A percentile compares a stretch with the other conserved stretches of the same genome.
phyloP scores from a whole-genome alignment of 352 stramenopile genomes.

The Globisporangium nodosum region DNA sequence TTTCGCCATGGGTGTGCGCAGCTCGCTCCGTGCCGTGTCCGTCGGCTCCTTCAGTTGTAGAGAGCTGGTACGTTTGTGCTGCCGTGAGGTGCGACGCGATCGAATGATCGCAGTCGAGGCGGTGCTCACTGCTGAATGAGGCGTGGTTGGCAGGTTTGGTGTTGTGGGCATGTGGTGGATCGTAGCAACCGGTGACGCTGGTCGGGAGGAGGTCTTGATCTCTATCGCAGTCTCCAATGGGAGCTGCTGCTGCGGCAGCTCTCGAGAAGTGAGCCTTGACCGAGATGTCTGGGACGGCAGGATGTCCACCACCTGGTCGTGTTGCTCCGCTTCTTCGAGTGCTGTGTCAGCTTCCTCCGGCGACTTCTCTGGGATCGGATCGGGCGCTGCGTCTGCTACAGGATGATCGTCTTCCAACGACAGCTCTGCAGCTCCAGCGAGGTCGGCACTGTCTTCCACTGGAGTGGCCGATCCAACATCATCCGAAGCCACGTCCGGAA shows the following conservation, averaged over 20 bases:
- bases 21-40: slow-evolving; percentile 2
- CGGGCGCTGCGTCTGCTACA: not conserved
- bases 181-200: not conserved
- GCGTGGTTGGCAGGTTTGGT: slow-evolving; percentile 7
- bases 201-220: not conserved
- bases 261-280: not conserved
- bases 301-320: slow-evolving; percentile 9
- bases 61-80: slow-evolving; percentile 20
- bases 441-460: not conserved
- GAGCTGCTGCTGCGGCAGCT: not conserved
- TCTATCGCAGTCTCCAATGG: not conserved
- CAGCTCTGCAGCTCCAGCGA: not conserved
- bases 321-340: slow-evolving; percentile 3
- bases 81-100: slow-evolving; percentile 23
- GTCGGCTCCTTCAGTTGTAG: slow-evolving; percentile 18
- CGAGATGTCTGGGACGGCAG: not conserved
- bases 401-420: not conserved
- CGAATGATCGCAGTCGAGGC: slow-evolving; percentile 18
- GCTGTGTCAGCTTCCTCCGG: slow-evolving; percentile 4
- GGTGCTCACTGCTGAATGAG: not conserved
- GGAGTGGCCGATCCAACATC: not conserved
- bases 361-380: slow-evolving; percentile 2
- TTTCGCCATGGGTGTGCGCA: slow-evolving; percentile 24
- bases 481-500: not conserved
- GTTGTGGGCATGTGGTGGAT: slow-evolving; percentile 23